Conservation (phyloP, 2,329 filamentous ascomycete genomes). For the Alternaria sp. region DNA sequence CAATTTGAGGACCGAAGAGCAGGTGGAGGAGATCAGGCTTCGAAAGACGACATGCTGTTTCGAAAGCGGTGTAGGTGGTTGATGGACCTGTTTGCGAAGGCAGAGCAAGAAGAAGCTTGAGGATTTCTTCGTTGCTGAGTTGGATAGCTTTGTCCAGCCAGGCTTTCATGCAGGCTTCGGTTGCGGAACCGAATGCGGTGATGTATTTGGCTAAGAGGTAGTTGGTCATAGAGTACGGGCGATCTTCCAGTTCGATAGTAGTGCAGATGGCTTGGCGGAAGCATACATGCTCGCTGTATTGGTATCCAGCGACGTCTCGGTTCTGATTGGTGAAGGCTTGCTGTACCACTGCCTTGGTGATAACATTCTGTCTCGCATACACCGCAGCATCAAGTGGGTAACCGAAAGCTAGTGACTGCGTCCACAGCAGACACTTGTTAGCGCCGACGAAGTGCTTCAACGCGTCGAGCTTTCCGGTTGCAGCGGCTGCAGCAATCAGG, state of each 20-base stretch:
- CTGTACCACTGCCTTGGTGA: background rate
- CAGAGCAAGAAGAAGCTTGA: fast-evolving
- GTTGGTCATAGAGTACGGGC: fast-evolving
- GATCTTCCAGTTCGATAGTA: background rate
- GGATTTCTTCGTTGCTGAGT: fast-evolving
- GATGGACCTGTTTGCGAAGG: background rate
- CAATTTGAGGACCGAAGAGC: background rate
- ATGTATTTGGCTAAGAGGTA: background rate
- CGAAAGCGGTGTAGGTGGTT: background rate
- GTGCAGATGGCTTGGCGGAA: background rate
- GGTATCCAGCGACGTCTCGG: background rate
- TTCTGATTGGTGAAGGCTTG: background rate
- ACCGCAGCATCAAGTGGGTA: background rate
- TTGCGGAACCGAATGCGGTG: background rate
- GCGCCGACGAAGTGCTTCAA: background rate
- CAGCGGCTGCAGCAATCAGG: background rate
- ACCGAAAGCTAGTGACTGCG: background rate
- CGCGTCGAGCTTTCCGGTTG: background rate
- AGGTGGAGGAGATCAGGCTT: background rate
- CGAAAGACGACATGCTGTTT: background rate
- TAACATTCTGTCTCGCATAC: background rate
- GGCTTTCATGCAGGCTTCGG: background rate
- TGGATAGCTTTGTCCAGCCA: background rate
- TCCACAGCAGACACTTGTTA: background rate
- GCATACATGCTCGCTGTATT: background rate